Percentiles rank a stretch among this genome's conserved stretches.
Evolutionary conservation across 2,329 filamentous ascomycete species (phyloP).

Genomic region (Penicillium occitanis): DNA sequence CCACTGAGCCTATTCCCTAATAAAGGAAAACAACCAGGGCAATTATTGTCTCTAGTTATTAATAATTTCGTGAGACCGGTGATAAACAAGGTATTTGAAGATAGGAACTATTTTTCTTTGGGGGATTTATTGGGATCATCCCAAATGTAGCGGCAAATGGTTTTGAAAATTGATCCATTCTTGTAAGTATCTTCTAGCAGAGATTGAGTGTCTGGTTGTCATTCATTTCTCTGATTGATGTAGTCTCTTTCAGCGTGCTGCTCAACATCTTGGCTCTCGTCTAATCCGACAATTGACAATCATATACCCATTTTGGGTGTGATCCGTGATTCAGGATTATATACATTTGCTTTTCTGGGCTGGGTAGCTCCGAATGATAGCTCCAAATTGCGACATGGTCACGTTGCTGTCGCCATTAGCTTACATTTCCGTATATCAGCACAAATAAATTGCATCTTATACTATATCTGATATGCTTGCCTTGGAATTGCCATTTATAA

Average conservation of each 20-base stretch:
- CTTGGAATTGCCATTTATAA: background rate
- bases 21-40: too few relatives aligned
- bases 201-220: background rate
- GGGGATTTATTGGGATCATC: constrained; percentile 44
- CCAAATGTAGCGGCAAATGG: constrained; percentile 30
- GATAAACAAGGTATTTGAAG: constrained; percentile 34
- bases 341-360: background rate
- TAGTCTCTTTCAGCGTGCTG: background rate
- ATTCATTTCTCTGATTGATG: background rate
- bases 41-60: too few relatives aligned
- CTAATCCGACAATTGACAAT: background rate
- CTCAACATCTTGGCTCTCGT: background rate
- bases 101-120: constrained; percentile 46
- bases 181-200: constrained; percentile 25
- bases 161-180: constrained; percentile 34
- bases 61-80: too few relatives aligned
- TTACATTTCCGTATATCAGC: background rate
- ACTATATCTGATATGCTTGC: constrained; percentile 1
- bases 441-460: background rate
- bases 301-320: background rate
- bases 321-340: background rate
- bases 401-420: background rate
- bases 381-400: background rate
- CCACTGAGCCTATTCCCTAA: too few relatives aligned
- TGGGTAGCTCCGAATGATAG: background rate